phyloP scores from a whole-genome alignment of 306 rosid species.

The Trifolium dubium region DNA sequence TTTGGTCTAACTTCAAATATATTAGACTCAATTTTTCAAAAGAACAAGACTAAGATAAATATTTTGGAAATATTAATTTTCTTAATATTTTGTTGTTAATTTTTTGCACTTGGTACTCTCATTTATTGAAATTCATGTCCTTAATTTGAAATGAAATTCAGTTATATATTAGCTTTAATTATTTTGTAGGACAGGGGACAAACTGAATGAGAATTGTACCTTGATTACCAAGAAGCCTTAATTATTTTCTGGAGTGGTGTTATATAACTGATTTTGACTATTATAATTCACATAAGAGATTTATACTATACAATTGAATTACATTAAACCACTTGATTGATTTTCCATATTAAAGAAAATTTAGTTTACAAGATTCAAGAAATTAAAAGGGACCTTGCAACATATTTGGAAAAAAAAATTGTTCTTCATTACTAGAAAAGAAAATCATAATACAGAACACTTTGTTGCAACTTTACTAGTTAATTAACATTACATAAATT shows the following conservation, averaged over 20 bases:
- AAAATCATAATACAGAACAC: slow-evolving; percentile 19
- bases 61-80: neutral
- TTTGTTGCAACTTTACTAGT: slow-evolving; percentile 15
- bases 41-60: too few species aligned
- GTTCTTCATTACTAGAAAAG: slow-evolving; percentile 14
- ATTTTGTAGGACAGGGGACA: slow-evolving; percentile 19
- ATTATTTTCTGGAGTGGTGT: neutral
- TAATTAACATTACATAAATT: slow-evolving; percentile 4
- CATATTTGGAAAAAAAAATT: neutral
- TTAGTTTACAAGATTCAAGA: slow-evolving; percentile 6
- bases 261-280: neutral
- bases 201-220: slow-evolving; percentile 12
- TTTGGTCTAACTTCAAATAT: too few species aligned
- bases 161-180: neutral
- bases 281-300: neutral
- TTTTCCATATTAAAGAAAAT: slow-evolving; percentile 16
- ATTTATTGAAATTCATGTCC: neutral
- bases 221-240: neutral
- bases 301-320: neutral
- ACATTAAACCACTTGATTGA: neutral
- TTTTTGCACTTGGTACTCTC: neutral
- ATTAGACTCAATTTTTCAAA: too few species aligned
- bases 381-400: slow-evolving; percentile 11
- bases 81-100: neutral
- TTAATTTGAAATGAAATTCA: neutral